Conservation (phyloP, 2,329 filamentous ascomycete species). For the Ascomycota sp. region DNA sequence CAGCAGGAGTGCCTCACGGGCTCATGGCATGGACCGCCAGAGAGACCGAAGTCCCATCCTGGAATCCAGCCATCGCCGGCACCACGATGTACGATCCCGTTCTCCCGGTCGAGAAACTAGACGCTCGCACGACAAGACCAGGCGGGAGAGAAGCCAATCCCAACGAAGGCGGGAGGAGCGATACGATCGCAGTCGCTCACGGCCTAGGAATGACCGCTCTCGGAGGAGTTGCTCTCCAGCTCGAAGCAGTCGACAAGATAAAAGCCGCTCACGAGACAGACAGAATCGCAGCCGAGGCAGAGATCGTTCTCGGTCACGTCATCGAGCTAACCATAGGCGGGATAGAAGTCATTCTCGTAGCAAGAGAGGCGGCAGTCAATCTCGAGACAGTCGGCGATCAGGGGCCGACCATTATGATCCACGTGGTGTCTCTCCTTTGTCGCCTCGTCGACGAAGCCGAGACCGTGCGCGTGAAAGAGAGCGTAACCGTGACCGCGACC, state of each 20-base stretch:
- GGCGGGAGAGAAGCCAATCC: constrained; percentile 19
- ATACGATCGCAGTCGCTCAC: constrained; percentile 13
- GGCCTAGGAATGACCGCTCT: constrained; percentile 11
- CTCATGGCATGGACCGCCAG: constrained; percentile 7
- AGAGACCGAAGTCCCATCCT: constrained; percentile 11
- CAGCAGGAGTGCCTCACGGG: constrained; percentile 13
- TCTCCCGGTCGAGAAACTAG: constrained; percentile 16
- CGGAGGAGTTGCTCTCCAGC: constrained; percentile 15
- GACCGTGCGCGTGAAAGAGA: constrained; percentile 7
- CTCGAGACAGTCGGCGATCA: constrained; percentile 5
- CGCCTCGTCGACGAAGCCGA: constrained; percentile 8
- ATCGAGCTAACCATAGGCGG: constrained; percentile 8
- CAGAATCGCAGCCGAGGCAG: constrained; percentile 3
- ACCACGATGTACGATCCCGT: constrained; percentile 15
- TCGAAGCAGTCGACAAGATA: constrained; percentile 11
- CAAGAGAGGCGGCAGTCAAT: constrained; percentile 5
- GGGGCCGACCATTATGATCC: constrained; percentile 6
- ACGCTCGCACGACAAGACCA: constrained; percentile 11
- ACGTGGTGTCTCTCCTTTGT: constrained; percentile 4
- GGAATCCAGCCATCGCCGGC: constrained; percentile 10
- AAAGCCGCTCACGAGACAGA: constrained; percentile 9
- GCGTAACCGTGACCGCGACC: constrained; percentile 5
- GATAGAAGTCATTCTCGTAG: constrained; percentile 12
- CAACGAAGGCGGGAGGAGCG: constrained; percentile 12
- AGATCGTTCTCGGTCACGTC: constrained; percentile 9